Percentiles rank a stretch among this genome's conserved stretches.
Evolutionary conservation across 1,284 basidiomycete species (phyloP).

Genomic region (Apiotrichum brassicae): DNA sequence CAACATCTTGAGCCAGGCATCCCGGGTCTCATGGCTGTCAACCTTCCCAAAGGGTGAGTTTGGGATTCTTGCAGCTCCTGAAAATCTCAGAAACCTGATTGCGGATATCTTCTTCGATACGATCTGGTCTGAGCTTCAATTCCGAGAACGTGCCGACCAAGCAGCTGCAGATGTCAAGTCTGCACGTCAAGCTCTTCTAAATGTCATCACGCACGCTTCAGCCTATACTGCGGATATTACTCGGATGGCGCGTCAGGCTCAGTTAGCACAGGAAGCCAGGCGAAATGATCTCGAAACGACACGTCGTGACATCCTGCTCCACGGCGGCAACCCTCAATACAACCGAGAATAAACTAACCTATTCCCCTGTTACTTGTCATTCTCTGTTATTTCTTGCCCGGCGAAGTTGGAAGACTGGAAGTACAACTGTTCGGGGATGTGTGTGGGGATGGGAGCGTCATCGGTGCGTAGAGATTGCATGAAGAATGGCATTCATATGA

Average conservation of each 20-base stretch:
- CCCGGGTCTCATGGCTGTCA: constrained; percentile 4
- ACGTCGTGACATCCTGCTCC: constrained; percentile 7
- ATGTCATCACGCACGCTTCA: constrained; percentile 1
- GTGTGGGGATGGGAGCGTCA: no score
- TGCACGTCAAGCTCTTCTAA: neutral
- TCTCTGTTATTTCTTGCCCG: no score
- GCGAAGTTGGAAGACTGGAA: no score
- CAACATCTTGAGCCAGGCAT: constrained; percentile 20
- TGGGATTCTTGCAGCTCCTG: neutral
- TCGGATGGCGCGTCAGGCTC: neutral
- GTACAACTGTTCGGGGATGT: no score
- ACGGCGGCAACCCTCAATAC: neutral
- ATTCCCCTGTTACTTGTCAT: no score
- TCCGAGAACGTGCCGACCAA: constrained; percentile 18
- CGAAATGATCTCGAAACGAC: constrained; percentile 6
- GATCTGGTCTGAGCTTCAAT: constrained; percentile 21
- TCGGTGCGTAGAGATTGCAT: no score
- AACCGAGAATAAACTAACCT: no score
- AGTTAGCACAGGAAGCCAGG: constrained; percentile 1
- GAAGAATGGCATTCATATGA: no score
- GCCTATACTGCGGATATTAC: neutral
- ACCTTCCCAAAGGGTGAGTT: constrained; percentile 18
- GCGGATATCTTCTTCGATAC: constrained; percentile 26
- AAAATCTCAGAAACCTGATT: constrained; percentile 14
- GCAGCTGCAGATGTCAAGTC: neutral